These are phyloP conservation scores for Aspergillus jensenii DNA, from an alignment of 2,329 filamentous ascomycete species.

Conservation along the genomic window DNA sequence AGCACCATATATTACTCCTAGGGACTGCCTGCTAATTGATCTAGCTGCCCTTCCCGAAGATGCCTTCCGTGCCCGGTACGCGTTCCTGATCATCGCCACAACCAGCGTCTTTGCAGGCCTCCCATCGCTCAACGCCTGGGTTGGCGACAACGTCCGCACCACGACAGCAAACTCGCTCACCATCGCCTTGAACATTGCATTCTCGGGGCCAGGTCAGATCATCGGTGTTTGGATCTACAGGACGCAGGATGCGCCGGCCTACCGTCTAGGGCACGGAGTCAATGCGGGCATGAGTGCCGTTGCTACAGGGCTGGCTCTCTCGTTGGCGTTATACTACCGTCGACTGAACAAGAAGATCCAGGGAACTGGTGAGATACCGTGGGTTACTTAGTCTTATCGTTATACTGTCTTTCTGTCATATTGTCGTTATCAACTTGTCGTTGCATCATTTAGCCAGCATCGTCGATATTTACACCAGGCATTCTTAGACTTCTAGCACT, in stretches of 20 bases:
- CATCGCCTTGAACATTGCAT: constrained; percentile 26
- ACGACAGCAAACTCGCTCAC: constrained; percentile 22
- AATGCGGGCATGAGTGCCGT: not conserved
- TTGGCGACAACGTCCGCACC: constrained; percentile 23
- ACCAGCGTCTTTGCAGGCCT: constrained; percentile 25
- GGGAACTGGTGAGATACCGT: not conserved
- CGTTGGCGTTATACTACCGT: not conserved
- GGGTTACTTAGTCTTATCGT: not conserved
- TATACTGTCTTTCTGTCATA: not conserved
- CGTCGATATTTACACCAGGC: not conserved
- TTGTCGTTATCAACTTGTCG: no score
- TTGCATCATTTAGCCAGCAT: no score
- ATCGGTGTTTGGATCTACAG: constrained; percentile 30
- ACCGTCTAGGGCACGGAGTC: not conserved
- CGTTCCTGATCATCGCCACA: constrained; percentile 19
- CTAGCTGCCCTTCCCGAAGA: not conserved
- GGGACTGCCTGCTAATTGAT: not conserved
- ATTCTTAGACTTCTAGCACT: not conserved
- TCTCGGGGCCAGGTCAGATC: constrained; percentile 28
- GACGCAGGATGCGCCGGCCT: constrained; percentile 1
- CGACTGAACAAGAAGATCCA: not conserved
- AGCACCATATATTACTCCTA: no score
- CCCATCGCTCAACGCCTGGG: constrained; percentile 27
- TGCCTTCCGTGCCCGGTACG: constrained; percentile 16
- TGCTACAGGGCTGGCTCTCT: not conserved